Conservation (phyloP, 2,329 filamentous ascomycete species). For the Ascochyta fabae region DNA sequence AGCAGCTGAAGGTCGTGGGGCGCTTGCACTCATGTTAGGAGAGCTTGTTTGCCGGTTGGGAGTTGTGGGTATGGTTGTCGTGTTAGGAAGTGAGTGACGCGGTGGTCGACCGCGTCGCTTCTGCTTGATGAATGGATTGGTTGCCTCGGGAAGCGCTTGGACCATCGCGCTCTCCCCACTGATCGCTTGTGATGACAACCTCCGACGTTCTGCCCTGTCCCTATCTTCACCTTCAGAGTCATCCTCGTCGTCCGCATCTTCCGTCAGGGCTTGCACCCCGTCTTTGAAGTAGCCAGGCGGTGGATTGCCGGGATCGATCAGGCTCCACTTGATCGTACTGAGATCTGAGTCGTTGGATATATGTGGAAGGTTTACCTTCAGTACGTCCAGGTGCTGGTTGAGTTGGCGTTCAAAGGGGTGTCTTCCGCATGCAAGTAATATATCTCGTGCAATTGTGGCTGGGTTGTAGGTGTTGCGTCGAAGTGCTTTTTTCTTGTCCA, state of each 20-base stretch:
- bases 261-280: slow-evolving; percentile 30
- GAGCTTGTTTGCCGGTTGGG: slow-evolving; percentile 22
- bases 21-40: slow-evolving; percentile 35
- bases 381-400: slow-evolving; percentile 64
- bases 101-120: slow-evolving; percentile 48
- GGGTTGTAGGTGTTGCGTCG: slow-evolving; percentile 63
- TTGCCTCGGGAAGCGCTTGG: slow-evolving; percentile 37
- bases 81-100: slow-evolving; percentile 37
- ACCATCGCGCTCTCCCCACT: slow-evolving; percentile 31
- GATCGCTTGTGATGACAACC: slow-evolving; percentile 27
- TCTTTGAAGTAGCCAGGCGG: slow-evolving; percentile 44
- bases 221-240: slow-evolving; percentile 41
- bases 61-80: slow-evolving; percentile 20
- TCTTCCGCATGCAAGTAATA: slow-evolving; percentile 66
- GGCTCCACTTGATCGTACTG: slow-evolving; percentile 66
- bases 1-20: slow-evolving; percentile 20
- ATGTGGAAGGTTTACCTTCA: slow-evolving; percentile 52
- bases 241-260: slow-evolving; percentile 46
- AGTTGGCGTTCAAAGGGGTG: slow-evolving; percentile 65
- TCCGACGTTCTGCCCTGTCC: slow-evolving; percentile 12
- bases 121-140: slow-evolving; percentile 41
- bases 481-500: slow-evolving; percentile 56
- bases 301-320: slow-evolving; percentile 64
- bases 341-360: slow-evolving; percentile 60
- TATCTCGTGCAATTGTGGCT: slow-evolving; percentile 67